Conservation (phyloP, 805 yeast genomes). For the Cyberlindnera mississippiensis region DNA sequence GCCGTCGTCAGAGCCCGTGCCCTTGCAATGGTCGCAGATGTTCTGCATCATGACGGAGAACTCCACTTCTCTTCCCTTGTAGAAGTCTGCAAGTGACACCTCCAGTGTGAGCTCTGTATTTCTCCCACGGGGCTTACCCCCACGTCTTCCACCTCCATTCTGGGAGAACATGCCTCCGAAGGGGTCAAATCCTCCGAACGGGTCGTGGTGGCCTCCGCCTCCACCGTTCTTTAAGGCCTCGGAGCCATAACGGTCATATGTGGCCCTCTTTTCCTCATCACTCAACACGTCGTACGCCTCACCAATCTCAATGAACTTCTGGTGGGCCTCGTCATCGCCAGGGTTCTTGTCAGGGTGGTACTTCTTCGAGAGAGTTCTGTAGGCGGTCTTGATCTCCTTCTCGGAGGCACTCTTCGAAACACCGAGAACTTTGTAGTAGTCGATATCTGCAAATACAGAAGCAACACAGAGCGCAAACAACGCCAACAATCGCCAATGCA, state of each 20-base stretch:
- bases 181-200: constrained; percentile 56
- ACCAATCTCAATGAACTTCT: constrained; percentile 83
- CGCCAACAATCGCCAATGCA: constrained; percentile 8
- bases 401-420: constrained; percentile 66
- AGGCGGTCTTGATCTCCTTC: constrained; percentile 80
- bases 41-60: constrained; percentile 67
- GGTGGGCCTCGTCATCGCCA: constrained; percentile 76
- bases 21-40: constrained; percentile 73
- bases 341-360: constrained; percentile 95
- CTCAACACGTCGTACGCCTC: constrained; percentile 87
- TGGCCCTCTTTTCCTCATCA: constrained; percentile 61
- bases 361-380: constrained; percentile 73
- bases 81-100: constrained; percentile 62
- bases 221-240: constrained; percentile 62
- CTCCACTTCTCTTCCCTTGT: constrained; percentile 59
- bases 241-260: constrained; percentile 75
- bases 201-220: constrained; percentile 35
- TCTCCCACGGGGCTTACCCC: constrained; percentile 53
- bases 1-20: constrained; percentile 84
- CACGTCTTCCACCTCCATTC: constrained; percentile 29
- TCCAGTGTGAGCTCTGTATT: constrained; percentile 54
- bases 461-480: constrained; percentile 6
- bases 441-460: constrained; percentile 25
- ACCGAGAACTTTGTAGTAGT: constrained; percentile 64
- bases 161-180: constrained; percentile 59